Evolutionary conservation across 2,329 filamentous ascomycete species (phyloP).

Genomic region (Claviceps purpurea): DNA sequence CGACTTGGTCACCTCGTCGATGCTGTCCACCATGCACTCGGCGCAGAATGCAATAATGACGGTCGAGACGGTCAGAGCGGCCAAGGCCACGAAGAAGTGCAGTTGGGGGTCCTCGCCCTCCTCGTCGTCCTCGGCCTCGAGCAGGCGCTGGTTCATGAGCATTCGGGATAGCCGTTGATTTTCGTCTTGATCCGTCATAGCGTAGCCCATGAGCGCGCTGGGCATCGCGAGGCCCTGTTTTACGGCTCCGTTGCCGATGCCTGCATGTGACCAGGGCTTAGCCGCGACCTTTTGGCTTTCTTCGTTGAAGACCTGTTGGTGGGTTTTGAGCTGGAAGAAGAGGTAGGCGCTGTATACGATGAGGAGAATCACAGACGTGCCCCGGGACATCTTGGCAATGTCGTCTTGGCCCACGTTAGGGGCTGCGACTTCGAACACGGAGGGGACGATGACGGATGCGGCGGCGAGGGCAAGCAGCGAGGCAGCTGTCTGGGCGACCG

Average conservation of each 20-base stretch:
- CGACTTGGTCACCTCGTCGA: slow-evolving; percentile 49
- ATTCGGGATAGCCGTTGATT: slow-evolving; percentile 32
- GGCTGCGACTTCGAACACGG: slow-evolving; percentile 55
- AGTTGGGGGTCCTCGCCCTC: slow-evolving; percentile 65
- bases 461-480: slow-evolving; percentile 69
- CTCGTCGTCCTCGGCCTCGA: slow-evolving; percentile 43
- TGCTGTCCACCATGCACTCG: slow-evolving; percentile 64
- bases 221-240: slow-evolving; percentile 27
- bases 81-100: slow-evolving; percentile 56
- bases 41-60: slow-evolving; percentile 70
- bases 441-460: slow-evolving; percentile 75
- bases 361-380: slow-evolving; percentile 67
- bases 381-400: slow-evolving; percentile 53
- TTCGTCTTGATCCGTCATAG: slow-evolving; percentile 19
- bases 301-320: slow-evolving; percentile 65
- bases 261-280: slow-evolving; percentile 28
- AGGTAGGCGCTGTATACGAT: slow-evolving; percentile 75
- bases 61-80: slow-evolving; percentile 59
- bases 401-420: slow-evolving; percentile 25
- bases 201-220: slow-evolving; percentile 24
- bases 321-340: slow-evolving; percentile 82
- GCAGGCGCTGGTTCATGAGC: slow-evolving; percentile 25
- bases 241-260: slow-evolving; percentile 19
- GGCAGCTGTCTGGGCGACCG: slow-evolving; percentile 79
- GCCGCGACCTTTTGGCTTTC: slow-evolving; percentile 65